Base-by-base conservation (phyloP, 2,329 filamentous ascomycete species). In the Rosellinia necatrix region DNA sequence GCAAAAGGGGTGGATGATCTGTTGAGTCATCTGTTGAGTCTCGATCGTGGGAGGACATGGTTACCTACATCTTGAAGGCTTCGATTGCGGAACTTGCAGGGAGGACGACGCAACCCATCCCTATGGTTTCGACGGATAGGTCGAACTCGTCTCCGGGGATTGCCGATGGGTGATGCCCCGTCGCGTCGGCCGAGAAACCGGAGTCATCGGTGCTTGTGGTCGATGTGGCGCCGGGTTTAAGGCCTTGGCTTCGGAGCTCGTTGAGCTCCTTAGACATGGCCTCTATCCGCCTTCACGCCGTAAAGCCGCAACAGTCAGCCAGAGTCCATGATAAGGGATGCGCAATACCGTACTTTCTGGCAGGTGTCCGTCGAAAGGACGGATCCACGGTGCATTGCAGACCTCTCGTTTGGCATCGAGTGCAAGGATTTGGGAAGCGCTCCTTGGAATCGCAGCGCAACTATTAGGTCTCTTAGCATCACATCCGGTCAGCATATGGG, bases 181-280 rank as follows among this genome's bases (percentile, higher is more conserved):
- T 47, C 1, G 53, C 51, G 6, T 64, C 64, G 48, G 63, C 54
- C 8, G 65, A 67, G 21, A 57, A 53, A n/a, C 54, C 56, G 17
- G 65, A 64, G 24, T 63, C 64, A 15, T 64, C 51, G 9, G 60
- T 65, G 32, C 61, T 64, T 22, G 61, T 58, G 10, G 64, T 63
- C 9, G 64, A 63, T 25, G 58, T 52, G 15, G 59, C 56, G 48
- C 56, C 56, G 2, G 48, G 30, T 15, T 60, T 55, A 32, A 58
- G 42, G 40, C 58, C 44, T 49, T 62, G 66, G 15, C 60, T 67
- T 25, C 68, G 63, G 19, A 71, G 66, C 55, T 70, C 67, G 48
- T 66, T 64, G n/a, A 71, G 53, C 55, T 71, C 69, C 49, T 63
- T 70, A 8, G 65, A 70, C 67, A 71, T 69, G 7, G 67, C 69